Evolutionary conservation across 1,284 basidiomycete species (phyloP).

Genomic region (Ceratobasidium papillatum): DNA sequence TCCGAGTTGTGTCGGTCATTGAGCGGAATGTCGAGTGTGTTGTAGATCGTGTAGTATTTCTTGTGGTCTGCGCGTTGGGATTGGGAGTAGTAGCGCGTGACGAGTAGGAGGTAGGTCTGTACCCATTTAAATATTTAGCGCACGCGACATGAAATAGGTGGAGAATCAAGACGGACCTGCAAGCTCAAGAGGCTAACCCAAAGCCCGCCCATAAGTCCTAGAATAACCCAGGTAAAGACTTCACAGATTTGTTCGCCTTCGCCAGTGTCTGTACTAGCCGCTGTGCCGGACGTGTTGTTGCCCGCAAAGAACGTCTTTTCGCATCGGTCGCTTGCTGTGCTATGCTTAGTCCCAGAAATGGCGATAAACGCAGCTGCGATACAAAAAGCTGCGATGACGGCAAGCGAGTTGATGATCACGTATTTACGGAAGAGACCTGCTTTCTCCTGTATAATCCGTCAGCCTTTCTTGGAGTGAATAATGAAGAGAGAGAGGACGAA

Average conservation of each 20-base stretch:
- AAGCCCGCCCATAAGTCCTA: conserved; percentile 89
- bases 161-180: conserved; percentile 62
- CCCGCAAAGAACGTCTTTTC: conserved; percentile 64
- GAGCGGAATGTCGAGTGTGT: conserved; percentile 63
- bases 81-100: conserved; percentile 76
- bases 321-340: conserved; percentile 72
- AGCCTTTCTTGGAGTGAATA: background rate
- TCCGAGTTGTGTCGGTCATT: conserved; percentile 59
- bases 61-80: conserved; percentile 81
- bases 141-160: background rate
- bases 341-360: conserved; percentile 78
- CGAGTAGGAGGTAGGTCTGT: conserved; percentile 73
- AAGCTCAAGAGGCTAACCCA: conserved; percentile 80
- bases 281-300: conserved; percentile 43
- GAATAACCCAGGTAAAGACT: conserved; percentile 88
- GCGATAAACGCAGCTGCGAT: conserved; percentile 82
- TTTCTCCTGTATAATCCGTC: conserved; percentile 67
- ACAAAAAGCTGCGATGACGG: conserved; percentile 69
- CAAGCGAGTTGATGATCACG: conserved; percentile 70
- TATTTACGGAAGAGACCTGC: conserved; percentile 78
- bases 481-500: conserved; percentile 52
- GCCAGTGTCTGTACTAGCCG: conserved; percentile 51
- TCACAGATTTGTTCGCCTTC: conserved; percentile 78
- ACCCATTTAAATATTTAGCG: background rate
- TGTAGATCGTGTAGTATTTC: conserved; percentile 78